Base-by-base conservation (phyloP, 345 rosid species). In the Hypericum perforatum region DNA sequence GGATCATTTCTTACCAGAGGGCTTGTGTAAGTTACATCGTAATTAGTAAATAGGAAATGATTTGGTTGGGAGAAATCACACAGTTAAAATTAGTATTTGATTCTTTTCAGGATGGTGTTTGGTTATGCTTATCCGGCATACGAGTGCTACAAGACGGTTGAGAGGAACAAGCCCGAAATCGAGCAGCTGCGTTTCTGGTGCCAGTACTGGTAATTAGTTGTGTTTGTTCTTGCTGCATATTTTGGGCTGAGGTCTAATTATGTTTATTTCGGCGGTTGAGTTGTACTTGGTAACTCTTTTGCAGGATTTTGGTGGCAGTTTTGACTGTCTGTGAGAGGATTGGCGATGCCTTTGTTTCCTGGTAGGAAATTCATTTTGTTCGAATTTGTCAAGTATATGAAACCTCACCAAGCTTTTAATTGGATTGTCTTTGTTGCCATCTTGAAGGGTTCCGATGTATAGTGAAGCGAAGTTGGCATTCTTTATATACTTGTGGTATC, bases 401-500 rank as follows among this genome's bases (percentile, higher is more conserved):
- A 6, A 46, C 9, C 13, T 36, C 41, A 52, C 42, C 11, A 9
- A 16, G 16, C 16, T 41, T 16, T 32, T 3, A 47, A 58, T 44
- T 12, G 41, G 16, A 56, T 61, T 52, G 13, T 8, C 39, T 45
- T 5, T 52, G 11, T 61, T 53, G 55, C 43, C 63, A 16, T 55
- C 16, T 14, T 66, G 58, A 64, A 92, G 97, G 98, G 61, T 85
- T 56, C 97, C 99, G 3, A 71, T 92, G 74, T 85, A 89, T 59
- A 79, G 85, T 10, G 95, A 88, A 63, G 58, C 80, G 67, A 92
- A 92, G 77, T 76, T 92, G 52, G 78, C 84, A 22, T 73, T 89
- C 29, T 67, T 82, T 45, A 71, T 92, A 63, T 89, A 84, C 74
- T 69, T 92, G 44, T 89, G 99, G 99, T 78, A 79, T 60, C 95